Evolutionary conservation across 257 asterid species (phyloP), one percentile per base, ranked within the genome.

Genomic region (Echites panduratus): DNA sequence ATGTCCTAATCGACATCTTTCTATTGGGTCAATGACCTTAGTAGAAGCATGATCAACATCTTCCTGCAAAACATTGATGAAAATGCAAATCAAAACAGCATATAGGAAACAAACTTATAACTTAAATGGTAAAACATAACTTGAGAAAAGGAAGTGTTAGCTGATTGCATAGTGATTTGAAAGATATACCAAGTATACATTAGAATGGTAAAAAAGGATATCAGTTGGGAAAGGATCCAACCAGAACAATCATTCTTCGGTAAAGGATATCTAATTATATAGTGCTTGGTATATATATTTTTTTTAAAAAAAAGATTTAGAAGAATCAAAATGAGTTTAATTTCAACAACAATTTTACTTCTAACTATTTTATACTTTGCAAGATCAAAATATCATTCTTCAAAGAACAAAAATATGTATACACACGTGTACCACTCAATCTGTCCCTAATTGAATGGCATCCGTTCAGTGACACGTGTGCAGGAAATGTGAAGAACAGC

Each of bases 1-100:
- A 32, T 32, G 38, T 32, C 38, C 38, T 3, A 32, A 32, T 32
- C 38, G 38, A 32, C 38, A 32, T 32, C 38, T 32, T 32, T 32
- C 38, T 32, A 32, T 78, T n/a, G 74, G 84, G 47, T 78, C 82
- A 1, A 5, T 68, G 6, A 56, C 78, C 38, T 24, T 24, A 49
- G 74, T 3, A 32, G 38, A 1, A 32, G 38, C 50, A 22, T 74
- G 69, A 50, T 68, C 80, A 17, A 68, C 73, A 43, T 79, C 80
- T 29, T 12, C 75, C 92, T 86, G 79, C 75, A 65, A 41, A 41
- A 41, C 45, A 41, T 5, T 7, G 9, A 41, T 41, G 45, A 32
- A 58, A n/a, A 56, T 0, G 62, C 4, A 13, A 32, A 20, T 9
- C 22, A 48, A 22, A n/a, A 29, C 52, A 49, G 14, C 20, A 45